Percentiles rank a stretch among this genome's conserved stretches.
Evolutionary conservation across 495 filamentous ascomycete genomes (phyloP).

Genomic region (Pyrenula massariospora): DNA sequence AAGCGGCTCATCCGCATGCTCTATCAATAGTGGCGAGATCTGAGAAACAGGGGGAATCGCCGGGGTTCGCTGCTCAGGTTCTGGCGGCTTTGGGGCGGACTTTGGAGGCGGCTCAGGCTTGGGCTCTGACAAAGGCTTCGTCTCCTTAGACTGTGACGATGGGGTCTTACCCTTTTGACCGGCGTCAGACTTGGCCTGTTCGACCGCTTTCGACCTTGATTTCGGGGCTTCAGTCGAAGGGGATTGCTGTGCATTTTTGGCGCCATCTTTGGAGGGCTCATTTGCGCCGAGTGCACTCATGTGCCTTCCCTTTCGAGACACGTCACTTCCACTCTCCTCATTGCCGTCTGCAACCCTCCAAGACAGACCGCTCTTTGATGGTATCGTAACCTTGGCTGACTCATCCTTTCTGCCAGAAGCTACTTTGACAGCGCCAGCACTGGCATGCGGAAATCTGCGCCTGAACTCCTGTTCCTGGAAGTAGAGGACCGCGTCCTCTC

Average conservation of each 20-base stretch:
- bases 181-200: constrained; percentile 30
- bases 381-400: constrained; percentile 67
- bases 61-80: constrained; percentile 18
- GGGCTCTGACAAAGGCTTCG: constrained; percentile 10
- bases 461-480: constrained; percentile 93
- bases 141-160: constrained; percentile 8
- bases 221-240: constrained; percentile 21
- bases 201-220: constrained; percentile 21
- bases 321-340: constrained; percentile 27
- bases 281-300: constrained; percentile 27
- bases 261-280: constrained; percentile 12
- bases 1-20: constrained; percentile 66
- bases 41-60: constrained; percentile 37
- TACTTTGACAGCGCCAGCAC: constrained; percentile 36
- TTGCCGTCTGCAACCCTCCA: constrained; percentile 59
- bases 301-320: constrained; percentile 32
- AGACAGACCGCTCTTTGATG: constrained; percentile 72
- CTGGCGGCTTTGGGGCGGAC: not conserved
- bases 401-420: constrained; percentile 36
- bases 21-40: constrained; percentile 64
- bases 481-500: constrained; percentile 91
- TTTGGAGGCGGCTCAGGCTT: constrained; percentile 19
- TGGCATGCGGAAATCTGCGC: constrained; percentile 72
- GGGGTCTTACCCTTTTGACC: constrained; percentile 21
- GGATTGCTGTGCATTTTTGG: constrained; percentile 22